Conservation (phyloP, 108 stramenopile genomes). For the Skeletonema potamos region DNA sequence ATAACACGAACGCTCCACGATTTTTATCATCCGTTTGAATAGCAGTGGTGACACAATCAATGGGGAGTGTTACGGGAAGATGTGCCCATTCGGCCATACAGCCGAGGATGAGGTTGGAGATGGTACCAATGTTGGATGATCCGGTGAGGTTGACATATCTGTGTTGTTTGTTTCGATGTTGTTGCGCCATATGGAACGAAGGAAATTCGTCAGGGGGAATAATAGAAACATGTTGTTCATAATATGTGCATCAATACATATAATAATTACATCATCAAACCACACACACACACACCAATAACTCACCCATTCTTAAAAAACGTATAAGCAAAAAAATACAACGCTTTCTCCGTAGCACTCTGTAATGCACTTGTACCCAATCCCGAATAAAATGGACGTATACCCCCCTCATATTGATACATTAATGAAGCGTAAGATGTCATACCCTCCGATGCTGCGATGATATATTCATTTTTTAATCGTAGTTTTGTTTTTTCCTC, state of each 20-base stretch:
- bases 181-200: no score
- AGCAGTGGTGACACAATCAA: constrained; percentile 80
- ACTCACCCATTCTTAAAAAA: constrained; percentile 64
- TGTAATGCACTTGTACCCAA: constrained; percentile 69
- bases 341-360: constrained; percentile 83
- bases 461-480: neutral
- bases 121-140: constrained; percentile 32
- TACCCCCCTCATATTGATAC: constrained; percentile 59
- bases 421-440: constrained; percentile 57
- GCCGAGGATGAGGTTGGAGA: constrained; percentile 53
- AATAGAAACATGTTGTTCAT: no score
- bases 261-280: neutral
- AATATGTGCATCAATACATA: no score
- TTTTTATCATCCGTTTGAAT: constrained; percentile 67
- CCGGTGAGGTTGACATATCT: constrained; percentile 38
- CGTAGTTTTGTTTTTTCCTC: neutral
- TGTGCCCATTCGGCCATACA: constrained; percentile 87
- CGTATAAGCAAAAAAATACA: constrained; percentile 91
- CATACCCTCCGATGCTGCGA: constrained; percentile 38
- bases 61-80: constrained; percentile 86
- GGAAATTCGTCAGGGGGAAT: no score
- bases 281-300: neutral
- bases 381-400: constrained; percentile 62
- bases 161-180: neutral
- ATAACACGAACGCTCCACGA: constrained; percentile 52